Evolutionary conservation across 139 green algal genomes (phyloP).

Genomic region (Zygnema circumcarinatum): DNA sequence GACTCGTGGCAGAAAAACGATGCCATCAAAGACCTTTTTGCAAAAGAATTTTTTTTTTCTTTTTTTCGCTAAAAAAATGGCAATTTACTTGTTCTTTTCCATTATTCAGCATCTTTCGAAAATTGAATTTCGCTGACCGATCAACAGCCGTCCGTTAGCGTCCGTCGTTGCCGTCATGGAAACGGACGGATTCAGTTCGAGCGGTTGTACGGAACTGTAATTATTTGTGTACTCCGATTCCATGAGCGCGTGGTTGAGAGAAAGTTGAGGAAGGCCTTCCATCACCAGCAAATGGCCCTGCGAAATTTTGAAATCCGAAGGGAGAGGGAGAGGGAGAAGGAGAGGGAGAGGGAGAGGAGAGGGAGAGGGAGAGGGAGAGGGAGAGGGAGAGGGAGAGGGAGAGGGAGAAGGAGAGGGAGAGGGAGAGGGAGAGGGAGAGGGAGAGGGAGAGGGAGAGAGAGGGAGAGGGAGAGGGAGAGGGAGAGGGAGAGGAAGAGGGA

Average conservation of each 20-base stretch:
- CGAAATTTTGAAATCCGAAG: neutral
- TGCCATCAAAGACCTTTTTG: too few relatives aligned
- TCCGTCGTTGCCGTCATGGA: constrained; percentile 46
- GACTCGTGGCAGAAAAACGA: too few relatives aligned
- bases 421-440: constrained; percentile 15
- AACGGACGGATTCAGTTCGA: neutral
- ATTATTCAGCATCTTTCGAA: too few relatives aligned
- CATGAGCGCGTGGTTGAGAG: constrained; percentile 24
- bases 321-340: neutral
- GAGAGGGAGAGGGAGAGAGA: constrained; percentile 22
- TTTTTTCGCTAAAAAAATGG: too few relatives aligned
- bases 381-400: neutral
- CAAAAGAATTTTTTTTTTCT: too few relatives aligned
- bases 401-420: neutral
- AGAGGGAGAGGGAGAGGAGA: neutral
- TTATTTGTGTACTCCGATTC: constrained; percentile 45
- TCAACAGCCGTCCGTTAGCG: constrained; percentile 15
- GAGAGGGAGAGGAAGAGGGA: constrained; percentile 4
- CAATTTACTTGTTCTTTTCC: too few relatives aligned
- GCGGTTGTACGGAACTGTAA: neutral
- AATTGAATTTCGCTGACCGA: neutral
- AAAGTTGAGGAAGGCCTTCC: neutral
- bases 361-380: neutral
- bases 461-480: constrained; percentile 10
- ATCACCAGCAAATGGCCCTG: constrained; percentile 27